Evolutionary conservation across 495 filamentous ascomycete species (phyloP).

Genomic region (Penicillium simplicissimum): DNA sequence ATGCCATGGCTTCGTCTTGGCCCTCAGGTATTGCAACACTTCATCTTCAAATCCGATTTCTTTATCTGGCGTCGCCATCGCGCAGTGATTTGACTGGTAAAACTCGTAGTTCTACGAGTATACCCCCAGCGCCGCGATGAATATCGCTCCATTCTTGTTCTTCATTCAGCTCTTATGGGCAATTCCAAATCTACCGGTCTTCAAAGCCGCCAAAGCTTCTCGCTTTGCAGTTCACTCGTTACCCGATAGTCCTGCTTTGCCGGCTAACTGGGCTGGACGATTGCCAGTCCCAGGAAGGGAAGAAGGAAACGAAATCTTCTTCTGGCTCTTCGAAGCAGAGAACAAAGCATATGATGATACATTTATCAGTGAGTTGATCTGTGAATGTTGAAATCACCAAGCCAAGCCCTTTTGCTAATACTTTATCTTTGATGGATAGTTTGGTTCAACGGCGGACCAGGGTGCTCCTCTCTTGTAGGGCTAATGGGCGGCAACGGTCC

Average conservation of each 20-base stretch:
- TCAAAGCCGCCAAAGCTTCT: conserved; percentile 15
- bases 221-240: conserved; percentile 33
- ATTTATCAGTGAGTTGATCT: conserved; percentile 35
- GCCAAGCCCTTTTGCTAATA: background rate
- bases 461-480: conserved; percentile 68
- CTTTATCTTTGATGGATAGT: conserved; percentile 27
- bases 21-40: background rate
- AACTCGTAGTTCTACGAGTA: background rate
- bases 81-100: background rate
- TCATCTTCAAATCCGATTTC: background rate
- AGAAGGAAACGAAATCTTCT: conserved; percentile 41
- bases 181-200: background rate
- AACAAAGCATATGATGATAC: conserved; percentile 33
- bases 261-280: conserved; percentile 45
- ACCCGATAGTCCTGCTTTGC: conserved; percentile 31
- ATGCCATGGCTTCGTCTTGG: background rate
- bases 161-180: conserved; percentile 27
- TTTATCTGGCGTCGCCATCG: background rate
- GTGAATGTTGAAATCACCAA: background rate
- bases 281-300: conserved; percentile 34
- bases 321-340: conserved; percentile 45
- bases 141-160: conserved; percentile 22
- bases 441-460: conserved; percentile 71
- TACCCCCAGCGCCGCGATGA: conserved; percentile 18
- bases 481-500: conserved; percentile 42